phyloP scores from a whole-genome alignment of 495 filamentous ascomycete genomes.

The Tuber microsphaerosporum region DNA sequence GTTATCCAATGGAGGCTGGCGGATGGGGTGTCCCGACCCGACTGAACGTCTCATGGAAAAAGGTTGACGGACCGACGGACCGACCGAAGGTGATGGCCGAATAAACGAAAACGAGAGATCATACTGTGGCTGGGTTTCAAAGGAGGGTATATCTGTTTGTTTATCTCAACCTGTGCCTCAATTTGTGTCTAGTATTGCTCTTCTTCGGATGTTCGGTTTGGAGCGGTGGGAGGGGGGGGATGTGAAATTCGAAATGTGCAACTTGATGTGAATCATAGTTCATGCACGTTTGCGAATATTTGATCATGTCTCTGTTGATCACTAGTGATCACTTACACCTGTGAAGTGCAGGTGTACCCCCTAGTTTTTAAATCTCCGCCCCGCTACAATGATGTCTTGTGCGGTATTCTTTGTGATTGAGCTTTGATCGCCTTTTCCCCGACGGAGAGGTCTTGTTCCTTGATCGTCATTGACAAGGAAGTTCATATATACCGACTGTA shows the following conservation, averaged over 20 bases:
- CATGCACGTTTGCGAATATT: background rate
- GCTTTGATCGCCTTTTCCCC: background rate
- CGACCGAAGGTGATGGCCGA: background rate
- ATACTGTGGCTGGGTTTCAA: background rate
- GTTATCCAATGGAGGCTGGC: background rate
- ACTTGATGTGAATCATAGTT: slow-evolving; percentile 1
- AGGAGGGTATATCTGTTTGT: background rate
- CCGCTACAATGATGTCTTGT: background rate
- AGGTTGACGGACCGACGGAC: background rate
- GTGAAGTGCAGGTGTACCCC: background rate
- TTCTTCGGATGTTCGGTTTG: background rate
- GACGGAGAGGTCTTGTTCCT: background rate
- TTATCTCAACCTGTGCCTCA: background rate
- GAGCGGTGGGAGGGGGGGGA: background rate
- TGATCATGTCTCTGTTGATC: background rate
- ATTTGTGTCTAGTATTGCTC: background rate
- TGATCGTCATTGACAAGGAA: background rate
- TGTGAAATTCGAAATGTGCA: background rate
- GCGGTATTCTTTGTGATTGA: background rate
- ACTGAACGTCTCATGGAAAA: background rate
- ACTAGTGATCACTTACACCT: background rate
- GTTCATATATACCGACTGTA: background rate
- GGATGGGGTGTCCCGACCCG: background rate
- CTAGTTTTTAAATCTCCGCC: background rate
- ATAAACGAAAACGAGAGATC: background rate